A percentile compares a stretch with the other conserved stretches of the same genome.
These are phyloP conservation scores for Trametes gibbosa DNA, from an alignment of 768 basidiomycete genomes.

Conservation along the genomic window DNA sequence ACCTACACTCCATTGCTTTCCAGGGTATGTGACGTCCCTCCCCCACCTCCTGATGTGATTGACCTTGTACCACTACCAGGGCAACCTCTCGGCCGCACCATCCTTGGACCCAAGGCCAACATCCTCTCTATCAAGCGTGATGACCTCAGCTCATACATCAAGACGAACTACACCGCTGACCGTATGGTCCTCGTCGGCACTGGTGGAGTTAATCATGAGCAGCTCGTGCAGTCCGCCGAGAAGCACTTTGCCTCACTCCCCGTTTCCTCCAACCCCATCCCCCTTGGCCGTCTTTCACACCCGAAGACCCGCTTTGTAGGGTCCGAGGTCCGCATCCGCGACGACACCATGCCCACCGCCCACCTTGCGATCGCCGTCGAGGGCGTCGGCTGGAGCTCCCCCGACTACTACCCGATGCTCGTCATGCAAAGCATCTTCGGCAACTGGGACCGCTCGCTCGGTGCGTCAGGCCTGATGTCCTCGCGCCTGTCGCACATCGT, in stretches of 20 bases:
- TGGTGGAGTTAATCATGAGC: constrained; percentile 89
- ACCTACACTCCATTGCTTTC: constrained; percentile 95
- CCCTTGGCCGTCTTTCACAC: constrained; percentile 78
- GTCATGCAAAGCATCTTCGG: constrained; percentile 97
- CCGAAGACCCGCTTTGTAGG: constrained; percentile 83
- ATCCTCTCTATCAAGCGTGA: constrained; percentile 93
- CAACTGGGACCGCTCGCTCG: constrained; percentile 98
- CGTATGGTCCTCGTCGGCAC: constrained; percentile 98
- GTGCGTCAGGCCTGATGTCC: constrained; percentile 83
- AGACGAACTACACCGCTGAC: constrained; percentile 97
- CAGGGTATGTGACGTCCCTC: constrained; percentile 58
- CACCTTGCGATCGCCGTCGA: constrained; percentile 97
- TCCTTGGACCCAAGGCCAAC: constrained; percentile 94
- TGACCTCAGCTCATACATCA: constrained; percentile 88
- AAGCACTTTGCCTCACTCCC: constrained; percentile 90
- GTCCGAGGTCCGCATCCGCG: constrained; percentile 92
- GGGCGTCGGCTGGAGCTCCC: constrained; percentile 96
- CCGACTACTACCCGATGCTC: constrained; percentile 99
- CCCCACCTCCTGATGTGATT: not conserved
- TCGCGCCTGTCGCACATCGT: constrained; percentile 91
- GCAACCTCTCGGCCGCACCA: constrained; percentile 94
- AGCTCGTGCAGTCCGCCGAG: constrained; percentile 93
- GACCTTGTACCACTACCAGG: constrained; percentile 48
- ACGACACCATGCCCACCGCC: constrained; percentile 85
- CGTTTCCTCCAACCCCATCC: constrained; percentile 82